Conservation (phyloP, 1,284 basidiomycete species). For the Cryptococcus sp. region DNA sequence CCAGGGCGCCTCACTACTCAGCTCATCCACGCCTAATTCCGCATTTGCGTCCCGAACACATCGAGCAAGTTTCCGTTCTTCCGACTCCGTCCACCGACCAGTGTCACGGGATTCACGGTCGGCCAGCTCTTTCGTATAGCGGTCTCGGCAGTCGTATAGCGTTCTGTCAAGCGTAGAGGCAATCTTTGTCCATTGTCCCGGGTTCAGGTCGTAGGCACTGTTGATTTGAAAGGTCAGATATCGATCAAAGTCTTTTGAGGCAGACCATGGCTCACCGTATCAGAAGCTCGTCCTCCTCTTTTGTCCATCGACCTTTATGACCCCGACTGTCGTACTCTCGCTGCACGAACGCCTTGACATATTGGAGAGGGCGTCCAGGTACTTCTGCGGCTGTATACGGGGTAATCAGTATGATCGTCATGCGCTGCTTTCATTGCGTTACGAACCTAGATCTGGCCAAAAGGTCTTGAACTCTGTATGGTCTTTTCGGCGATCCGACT, state of each 20-base stretch:
- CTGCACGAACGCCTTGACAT: slow-evolving; percentile 40
- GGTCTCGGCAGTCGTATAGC: slow-evolving; percentile 41
- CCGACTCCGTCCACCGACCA: slow-evolving; percentile 21
- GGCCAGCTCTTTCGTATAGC: slow-evolving; percentile 36
- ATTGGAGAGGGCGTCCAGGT: slow-evolving; percentile 44
- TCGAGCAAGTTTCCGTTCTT: slow-evolving; percentile 7
- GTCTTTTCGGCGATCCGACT: slow-evolving; percentile 11
- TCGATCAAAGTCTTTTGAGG: neutral
- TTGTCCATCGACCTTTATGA: slow-evolving; percentile 42
- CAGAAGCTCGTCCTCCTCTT: slow-evolving; percentile 39
- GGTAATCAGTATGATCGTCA: neutral
- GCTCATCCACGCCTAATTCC: slow-evolving; percentile 5
- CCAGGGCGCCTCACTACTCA: slow-evolving; percentile 13
- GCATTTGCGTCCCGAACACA: slow-evolving; percentile 9
- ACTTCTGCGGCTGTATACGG: slow-evolving; percentile 25
- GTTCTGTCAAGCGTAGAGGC: slow-evolving; percentile 37
- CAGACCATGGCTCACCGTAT: slow-evolving; percentile 22
- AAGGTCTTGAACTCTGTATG: slow-evolving; percentile 33
- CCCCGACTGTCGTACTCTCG: slow-evolving; percentile 41
- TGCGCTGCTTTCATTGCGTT: neutral
- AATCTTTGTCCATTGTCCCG: slow-evolving; percentile 41
- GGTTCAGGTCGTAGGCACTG: slow-evolving; percentile 36
- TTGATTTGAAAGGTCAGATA: neutral
- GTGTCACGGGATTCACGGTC: slow-evolving; percentile 13
- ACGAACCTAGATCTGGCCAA: slow-evolving; percentile 43